A percentile compares a stretch with the other conserved stretches of the same genome.
Conservation (phyloP, 2,329 filamentous ascomycete genomes). For the Apiospora arundinis region DNA sequence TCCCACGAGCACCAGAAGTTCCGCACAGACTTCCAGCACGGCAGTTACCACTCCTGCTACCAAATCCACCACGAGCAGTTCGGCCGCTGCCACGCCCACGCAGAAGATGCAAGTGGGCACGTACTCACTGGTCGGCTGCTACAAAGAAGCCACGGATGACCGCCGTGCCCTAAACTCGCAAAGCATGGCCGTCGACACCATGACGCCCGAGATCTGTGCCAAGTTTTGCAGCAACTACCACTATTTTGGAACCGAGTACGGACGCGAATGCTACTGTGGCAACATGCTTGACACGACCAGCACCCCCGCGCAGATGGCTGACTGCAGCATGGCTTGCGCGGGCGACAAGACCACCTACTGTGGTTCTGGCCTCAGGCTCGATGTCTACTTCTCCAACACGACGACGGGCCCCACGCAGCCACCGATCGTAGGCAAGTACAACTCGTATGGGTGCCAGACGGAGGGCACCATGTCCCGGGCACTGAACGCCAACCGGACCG, state of each 20-base stretch:
- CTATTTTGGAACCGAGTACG: conserved; percentile 59
- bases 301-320: conserved; percentile 25
- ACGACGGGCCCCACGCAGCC: conserved; percentile 24
- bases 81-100: conserved; percentile 29
- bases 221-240: conserved; percentile 52
- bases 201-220: conserved; percentile 57
- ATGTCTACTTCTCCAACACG: conserved; percentile 32
- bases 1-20: background rate
- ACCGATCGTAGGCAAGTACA: conserved; percentile 31
- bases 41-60: background rate
- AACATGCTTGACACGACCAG: conserved; percentile 28
- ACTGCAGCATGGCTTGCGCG: conserved; percentile 40
- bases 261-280: conserved; percentile 52
- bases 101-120: conserved; percentile 49
- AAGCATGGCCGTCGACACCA: conserved; percentile 51
- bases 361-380: conserved; percentile 35
- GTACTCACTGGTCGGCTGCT: conserved; percentile 55
- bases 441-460: conserved; percentile 45
- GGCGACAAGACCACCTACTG: conserved; percentile 37
- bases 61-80: background rate
- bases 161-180: conserved; percentile 51
- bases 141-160: conserved; percentile 50
- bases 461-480: conserved; percentile 42
- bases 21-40: background rate
- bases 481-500: conserved; percentile 34